Percentiles rank a stretch among this genome's conserved stretches.
Evolutionary conservation across 2,329 filamentous ascomycete species (phyloP).

Genomic region (Aspergillus felis): DNA sequence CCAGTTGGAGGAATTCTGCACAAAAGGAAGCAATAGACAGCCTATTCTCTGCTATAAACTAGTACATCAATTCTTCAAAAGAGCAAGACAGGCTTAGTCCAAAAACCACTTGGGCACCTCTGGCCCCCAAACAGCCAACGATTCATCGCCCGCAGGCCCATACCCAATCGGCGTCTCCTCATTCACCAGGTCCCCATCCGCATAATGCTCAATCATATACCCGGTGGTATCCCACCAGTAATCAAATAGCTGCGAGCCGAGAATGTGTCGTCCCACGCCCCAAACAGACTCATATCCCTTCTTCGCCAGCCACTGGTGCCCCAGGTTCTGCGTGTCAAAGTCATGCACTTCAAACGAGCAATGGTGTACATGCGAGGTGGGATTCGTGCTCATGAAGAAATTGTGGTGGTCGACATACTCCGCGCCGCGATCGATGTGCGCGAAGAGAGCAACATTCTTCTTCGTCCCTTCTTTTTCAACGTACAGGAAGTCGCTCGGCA

Average conservation of each 20-base stretch:
- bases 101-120: conserved; percentile 32
- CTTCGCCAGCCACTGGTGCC: conserved; percentile 48
- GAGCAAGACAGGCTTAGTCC: conserved; percentile 14
- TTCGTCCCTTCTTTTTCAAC: conserved; percentile 14
- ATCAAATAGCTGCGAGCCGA: conserved; percentile 16
- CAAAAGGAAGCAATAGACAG: no score
- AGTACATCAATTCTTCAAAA: no score
- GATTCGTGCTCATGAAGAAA: conserved; percentile 45
- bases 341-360: conserved; percentile 50
- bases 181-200: conserved; percentile 13
- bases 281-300: conserved; percentile 36
- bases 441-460: conserved; percentile 42
- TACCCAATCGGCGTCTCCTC: conserved; percentile 30
- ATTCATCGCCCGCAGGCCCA: conserved; percentile 29
- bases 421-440: conserved; percentile 48
- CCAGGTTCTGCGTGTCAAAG: conserved; percentile 50
- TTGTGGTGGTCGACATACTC: conserved; percentile 50
- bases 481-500: conserved; percentile 29
- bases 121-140: conserved; percentile 34
- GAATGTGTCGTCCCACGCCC: conserved; percentile 15
- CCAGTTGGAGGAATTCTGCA: no score
- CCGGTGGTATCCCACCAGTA: conserved; percentile 16
- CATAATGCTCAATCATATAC: conserved; percentile 16
- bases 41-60: no score
- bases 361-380: conserved; percentile 46